Percentiles rank a stretch among this genome's conserved stretches.
These are phyloP conservation scores for Kodamaea neixiangensis DNA, from an alignment of 805 yeast species.

Conservation along the genomic window DNA sequence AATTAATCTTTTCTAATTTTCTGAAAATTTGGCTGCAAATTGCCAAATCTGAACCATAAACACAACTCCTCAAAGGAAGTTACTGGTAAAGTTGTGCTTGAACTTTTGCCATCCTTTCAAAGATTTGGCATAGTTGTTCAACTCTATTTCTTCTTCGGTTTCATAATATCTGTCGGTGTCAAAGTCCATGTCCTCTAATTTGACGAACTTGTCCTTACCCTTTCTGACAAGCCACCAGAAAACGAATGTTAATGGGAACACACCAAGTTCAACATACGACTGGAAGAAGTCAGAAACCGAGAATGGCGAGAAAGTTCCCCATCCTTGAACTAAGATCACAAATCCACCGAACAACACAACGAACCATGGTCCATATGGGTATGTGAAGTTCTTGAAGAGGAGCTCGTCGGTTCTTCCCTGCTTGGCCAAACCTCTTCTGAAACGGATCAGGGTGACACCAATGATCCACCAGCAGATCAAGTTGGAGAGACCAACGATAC, in stretches of 20 bases:
- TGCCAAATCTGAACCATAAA: not conserved
- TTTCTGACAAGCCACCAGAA: slow-evolving; percentile 44
- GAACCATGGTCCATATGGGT: slow-evolving; percentile 53
- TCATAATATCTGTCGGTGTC: slow-evolving; percentile 52
- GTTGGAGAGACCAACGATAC: slow-evolving; percentile 54
- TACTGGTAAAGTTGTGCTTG: slow-evolving; percentile 32
- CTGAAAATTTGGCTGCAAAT: not conserved
- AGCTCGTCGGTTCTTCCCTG: slow-evolving; percentile 48
- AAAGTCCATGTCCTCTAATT: slow-evolving; percentile 52
- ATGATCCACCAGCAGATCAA: slow-evolving; percentile 53
- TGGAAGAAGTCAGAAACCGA: slow-evolving; percentile 43
- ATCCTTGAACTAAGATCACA: slow-evolving; percentile 54
- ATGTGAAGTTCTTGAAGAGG: slow-evolving; percentile 49
- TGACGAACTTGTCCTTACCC: slow-evolving; percentile 39
- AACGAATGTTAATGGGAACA: slow-evolving; percentile 47
- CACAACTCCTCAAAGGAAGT: slow-evolving; percentile 19
- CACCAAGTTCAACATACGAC: slow-evolving; percentile 46
- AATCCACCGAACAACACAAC: slow-evolving; percentile 43
- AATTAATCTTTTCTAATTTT: not conserved
- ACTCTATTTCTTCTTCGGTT: slow-evolving; percentile 48
- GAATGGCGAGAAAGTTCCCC: slow-evolving; percentile 53
- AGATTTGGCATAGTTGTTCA: slow-evolving; percentile 37
- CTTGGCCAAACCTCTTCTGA: slow-evolving; percentile 44
- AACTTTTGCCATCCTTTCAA: slow-evolving; percentile 47
- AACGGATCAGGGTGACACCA: slow-evolving; percentile 50